Percentiles rank a stretch among this genome's conserved stretches.
Evolutionary conservation across 1,139 yeast species (phyloP).

Genomic region (Debaryomycetaceae sp.): DNA sequence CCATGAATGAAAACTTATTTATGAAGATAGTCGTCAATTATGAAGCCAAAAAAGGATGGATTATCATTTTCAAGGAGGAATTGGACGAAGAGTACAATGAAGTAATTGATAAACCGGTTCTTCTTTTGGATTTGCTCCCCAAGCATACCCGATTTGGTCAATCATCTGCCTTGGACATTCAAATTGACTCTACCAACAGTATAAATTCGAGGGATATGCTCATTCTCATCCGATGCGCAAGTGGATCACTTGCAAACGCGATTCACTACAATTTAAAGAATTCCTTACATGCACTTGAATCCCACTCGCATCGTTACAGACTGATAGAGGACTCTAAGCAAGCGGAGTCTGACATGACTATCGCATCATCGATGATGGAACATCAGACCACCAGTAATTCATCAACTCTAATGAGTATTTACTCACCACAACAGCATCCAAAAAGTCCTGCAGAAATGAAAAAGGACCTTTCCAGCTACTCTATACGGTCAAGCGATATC

Average conservation of each 20-base stretch:
- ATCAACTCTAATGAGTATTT: conserved; percentile 34
- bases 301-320: conserved; percentile 9
- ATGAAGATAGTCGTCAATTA: conserved; percentile 39
- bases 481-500: conserved; percentile 16
- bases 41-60: conserved; percentile 32
- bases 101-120: conserved; percentile 34
- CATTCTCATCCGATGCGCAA: conserved; percentile 35
- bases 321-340: conserved; percentile 18
- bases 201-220: conserved; percentile 26
- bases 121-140: conserved; percentile 29
- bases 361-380: conserved; percentile 39
- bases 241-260: conserved; percentile 23
- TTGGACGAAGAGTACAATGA: conserved; percentile 29
- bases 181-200: conserved; percentile 31
- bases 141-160: conserved; percentile 24
- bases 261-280: conserved; percentile 26
- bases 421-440: background rate
- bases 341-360: conserved; percentile 28
- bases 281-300: conserved; percentile 20
- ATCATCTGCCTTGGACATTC: conserved; percentile 42
- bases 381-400: conserved; percentile 23
- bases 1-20: conserved; percentile 34
- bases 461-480: conserved; percentile 4
- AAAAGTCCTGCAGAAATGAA: background rate
- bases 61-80: conserved; percentile 42